phyloP scores from a whole-genome alignment of 306 rosid genomes.

The Medicago lupulina region DNA sequence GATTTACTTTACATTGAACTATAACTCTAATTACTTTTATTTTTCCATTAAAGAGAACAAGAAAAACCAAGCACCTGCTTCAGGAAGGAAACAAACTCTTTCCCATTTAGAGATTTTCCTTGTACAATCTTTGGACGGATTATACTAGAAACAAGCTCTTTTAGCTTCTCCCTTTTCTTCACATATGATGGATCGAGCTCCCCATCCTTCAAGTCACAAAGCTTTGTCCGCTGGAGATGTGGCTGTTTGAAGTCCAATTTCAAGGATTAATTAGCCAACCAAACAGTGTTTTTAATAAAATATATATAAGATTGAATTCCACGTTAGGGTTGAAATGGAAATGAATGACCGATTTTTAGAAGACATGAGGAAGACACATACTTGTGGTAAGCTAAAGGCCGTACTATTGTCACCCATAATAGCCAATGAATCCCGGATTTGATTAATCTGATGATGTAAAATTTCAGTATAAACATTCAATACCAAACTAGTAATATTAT shows the following conservation, averaged over 20 bases:
- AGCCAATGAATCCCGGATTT: conserved; percentile 97
- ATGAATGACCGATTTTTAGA: conserved; percentile 17
- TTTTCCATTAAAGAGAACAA: conserved; percentile 6
- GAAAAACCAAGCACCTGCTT: conserved; percentile 70
- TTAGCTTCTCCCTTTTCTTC: conserved; percentile 74
- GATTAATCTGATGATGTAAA: conserved; percentile 78
- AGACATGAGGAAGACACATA: conserved; percentile 47
- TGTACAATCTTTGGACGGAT: conserved; percentile 93
- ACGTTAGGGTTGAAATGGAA: background rate
- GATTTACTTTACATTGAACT: background rate
- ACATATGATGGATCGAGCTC: conserved; percentile 88
- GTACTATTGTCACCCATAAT: conserved; percentile 98
- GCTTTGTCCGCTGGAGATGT: conserved; percentile 93
- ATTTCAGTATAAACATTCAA: conserved; percentile 39
- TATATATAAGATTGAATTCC: conserved; percentile 11
- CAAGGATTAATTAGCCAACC: conserved; percentile 19
- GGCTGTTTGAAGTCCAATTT: conserved; percentile 68
- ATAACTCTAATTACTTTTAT: background rate
- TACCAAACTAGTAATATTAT: conserved; percentile 32
- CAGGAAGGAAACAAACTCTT: conserved; percentile 85
- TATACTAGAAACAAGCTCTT: conserved; percentile 78
- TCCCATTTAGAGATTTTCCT: conserved; percentile 80
- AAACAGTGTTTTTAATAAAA: conserved; percentile 26
- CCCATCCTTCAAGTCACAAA: conserved; percentile 89
- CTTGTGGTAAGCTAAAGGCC: conserved; percentile 98